Base-by-base conservation (phyloP, 2,329 filamentous ascomycete species). In the Neocucurbitaria cava region DNA sequence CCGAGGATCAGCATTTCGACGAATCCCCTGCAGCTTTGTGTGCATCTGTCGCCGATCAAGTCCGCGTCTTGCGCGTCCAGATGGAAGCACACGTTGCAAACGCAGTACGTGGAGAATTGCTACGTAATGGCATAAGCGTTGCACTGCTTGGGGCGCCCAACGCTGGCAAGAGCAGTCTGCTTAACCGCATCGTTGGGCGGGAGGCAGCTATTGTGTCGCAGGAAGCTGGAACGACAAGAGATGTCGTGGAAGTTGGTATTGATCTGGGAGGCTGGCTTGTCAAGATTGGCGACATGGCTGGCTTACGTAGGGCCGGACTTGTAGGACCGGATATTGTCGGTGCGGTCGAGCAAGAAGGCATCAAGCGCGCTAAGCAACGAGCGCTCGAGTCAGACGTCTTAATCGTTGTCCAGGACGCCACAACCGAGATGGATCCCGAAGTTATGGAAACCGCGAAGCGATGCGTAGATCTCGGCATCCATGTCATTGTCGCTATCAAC, bases 1-100 rank as follows among this genome's bases (percentile, higher is more conserved):
- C 91, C 1, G 95, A 99, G 74, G 95, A 98, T 69, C 94, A 99
- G 76, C 91, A 98, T 78, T 96, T 99, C 69, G 93, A 98, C 64
- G 92, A 96, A 75, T 89, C 91, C 2, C 90, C 92, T 0, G 78
- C 82, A 0, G 84, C 90, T 50, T 81, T 98, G 20, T 82, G 96
- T 40, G 74, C 71, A 0, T 91, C 87, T 44, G 90, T 97, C 26
- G 83, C 86, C 1, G 64, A 62, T 0, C 87, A 92, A 68, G 85
- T 96, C 2, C 70, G 74, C 1, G 73, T 69, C 0, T 84, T 98
- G 51, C 79, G 87, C 49, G 70, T 73, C 26, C 82, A 87, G 52
- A 87, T 98, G 54, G 78, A 80, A 13, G 74, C 86, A 28, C 91
- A 96, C 75, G 85, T 92, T 61, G 77, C 83, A 46, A 96, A 93